Evolutionary conservation across 1,139 yeast species (phyloP), one percentile per base, ranked within the genome.

Genomic region (Geotrichum reessii): DNA sequence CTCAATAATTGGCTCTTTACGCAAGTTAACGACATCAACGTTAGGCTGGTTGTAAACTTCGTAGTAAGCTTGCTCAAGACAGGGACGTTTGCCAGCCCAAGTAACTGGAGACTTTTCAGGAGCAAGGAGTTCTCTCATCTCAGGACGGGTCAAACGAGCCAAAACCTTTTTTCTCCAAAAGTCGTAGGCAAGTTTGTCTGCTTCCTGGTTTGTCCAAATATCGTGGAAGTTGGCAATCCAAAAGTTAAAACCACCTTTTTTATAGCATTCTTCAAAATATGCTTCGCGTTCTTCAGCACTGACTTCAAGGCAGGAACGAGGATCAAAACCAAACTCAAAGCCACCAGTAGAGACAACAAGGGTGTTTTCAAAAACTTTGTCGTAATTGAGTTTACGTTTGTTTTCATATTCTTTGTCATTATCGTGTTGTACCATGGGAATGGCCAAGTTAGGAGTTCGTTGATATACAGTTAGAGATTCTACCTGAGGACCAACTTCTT

Each of bases 21-120:
- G 48, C 57, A 69, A 49, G 53, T 69, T 66, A 27, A 69, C 66
- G 19, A 71, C 56, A 46, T 68, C 64, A 17, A 70, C 73, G 55
- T 70, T 71, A 24, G 66, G 67, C 52, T 66, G 67, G 53, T 70
- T 68, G 63, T 63, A 70, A 31, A 66, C 68, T 57, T 70, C 74
- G 60, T 60, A 68, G 57, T 66, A 68, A 21, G 57, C 52, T 40
- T 63, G 63, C 53, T 68, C 71, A 47, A 68, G 62, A 40, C 68
- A 63, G n/a, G 73, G 73, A 12, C 73, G 62, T 60, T 70, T 70
- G 24, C 69, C 65, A 25, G 71, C 71, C 56, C 68, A 68, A 22
- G 70, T 66, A 59, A 65, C 68, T 31, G 69, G 71, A 11, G 66
- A 60, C 46, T 50, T 56, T 19, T 55, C 61, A 31, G 73, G 73